Percentiles rank a stretch among this genome's conserved stretches.
Evolutionary conservation across 306 rosid species (phyloP).

Genomic region (Prosopis cineraria): DNA sequence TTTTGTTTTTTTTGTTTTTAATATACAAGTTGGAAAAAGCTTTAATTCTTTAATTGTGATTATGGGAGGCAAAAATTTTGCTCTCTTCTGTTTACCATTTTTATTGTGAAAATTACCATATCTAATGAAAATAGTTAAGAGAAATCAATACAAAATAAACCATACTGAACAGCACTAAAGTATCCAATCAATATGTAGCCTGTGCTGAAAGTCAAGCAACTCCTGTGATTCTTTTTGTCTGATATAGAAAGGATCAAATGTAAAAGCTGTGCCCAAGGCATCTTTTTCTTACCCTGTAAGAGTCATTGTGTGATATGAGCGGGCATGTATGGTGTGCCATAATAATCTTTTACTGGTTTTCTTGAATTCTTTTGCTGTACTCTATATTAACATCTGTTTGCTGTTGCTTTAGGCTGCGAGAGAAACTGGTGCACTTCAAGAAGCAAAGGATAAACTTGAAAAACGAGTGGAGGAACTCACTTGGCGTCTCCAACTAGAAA

Average conservation of each 20-base stretch:
- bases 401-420: slow-evolving; percentile 68
- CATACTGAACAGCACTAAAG: slow-evolving; percentile 2
- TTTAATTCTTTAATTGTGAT: slow-evolving; percentile 2
- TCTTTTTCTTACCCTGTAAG: not conserved
- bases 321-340: not conserved
- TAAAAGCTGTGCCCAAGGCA: not conserved
- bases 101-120: not conserved
- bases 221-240: not conserved
- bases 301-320: slow-evolving; percentile 12
- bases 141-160: not conserved
- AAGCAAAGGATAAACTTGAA: slow-evolving; percentile 83
- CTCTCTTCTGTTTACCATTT: slow-evolving; percentile 3
- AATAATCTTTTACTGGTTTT: not conserved
- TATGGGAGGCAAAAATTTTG: slow-evolving; percentile 20
- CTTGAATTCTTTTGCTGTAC: slow-evolving; percentile 4
- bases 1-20: no score
- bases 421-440: slow-evolving; percentile 91
- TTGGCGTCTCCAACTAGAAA: slow-evolving; percentile 90
- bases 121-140: not conserved
- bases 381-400: slow-evolving; percentile 32
- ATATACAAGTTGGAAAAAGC: no score
- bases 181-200: not conserved
- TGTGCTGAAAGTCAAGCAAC: not conserved
- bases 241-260: slow-evolving; percentile 17
- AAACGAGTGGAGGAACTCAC: slow-evolving; percentile 85